These are phyloP conservation scores for Jaltomata sinuosa DNA, from an alignment of 257 asterid species.

Conservation along the genomic window DNA sequence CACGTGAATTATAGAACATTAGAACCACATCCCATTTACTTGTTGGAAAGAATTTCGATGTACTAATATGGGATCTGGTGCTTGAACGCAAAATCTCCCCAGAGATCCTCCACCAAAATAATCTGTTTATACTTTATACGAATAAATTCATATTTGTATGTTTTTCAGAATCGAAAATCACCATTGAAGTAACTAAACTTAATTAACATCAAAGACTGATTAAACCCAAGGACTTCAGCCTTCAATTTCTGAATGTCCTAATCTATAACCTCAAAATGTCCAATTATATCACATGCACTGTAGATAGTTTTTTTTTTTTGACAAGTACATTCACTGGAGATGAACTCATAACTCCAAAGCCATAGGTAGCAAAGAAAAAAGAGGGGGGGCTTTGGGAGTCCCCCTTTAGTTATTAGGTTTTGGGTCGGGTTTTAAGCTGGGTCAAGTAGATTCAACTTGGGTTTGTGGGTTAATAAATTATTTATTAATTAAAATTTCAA, in stretches of 20 bases:
- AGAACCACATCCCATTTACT: constrained; percentile 95
- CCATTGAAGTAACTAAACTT: not conserved
- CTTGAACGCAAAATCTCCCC: constrained; percentile 77
- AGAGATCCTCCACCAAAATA: constrained; percentile 79
- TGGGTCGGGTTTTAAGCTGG: too few species aligned
- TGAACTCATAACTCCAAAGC: not conserved
- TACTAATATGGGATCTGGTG: constrained; percentile 73
- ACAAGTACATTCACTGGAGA: not conserved
- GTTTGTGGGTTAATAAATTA: too few species aligned
- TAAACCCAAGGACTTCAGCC: not conserved
- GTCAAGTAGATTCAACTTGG: too few species aligned
- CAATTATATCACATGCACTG: not conserved
- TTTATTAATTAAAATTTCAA: too few species aligned
- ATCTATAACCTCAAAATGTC: not conserved
- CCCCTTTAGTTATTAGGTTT: too few species aligned
- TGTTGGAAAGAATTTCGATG: constrained; percentile 70
- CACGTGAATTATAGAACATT: constrained; percentile 60
- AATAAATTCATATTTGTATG: constrained; percentile 3
- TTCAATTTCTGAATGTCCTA: not conserved
- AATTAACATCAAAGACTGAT: not conserved
- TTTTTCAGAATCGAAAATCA: not conserved
- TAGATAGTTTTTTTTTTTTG: not conserved
- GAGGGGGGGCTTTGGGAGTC: not conserved
- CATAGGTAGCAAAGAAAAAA: not conserved
- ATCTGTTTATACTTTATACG: constrained; percentile 35